A percentile compares a stretch with the other conserved stretches of the same genome.
Evolutionary conservation across 2,329 filamentous ascomycete species (phyloP).

Genomic region (Didymella arachidicola): DNA sequence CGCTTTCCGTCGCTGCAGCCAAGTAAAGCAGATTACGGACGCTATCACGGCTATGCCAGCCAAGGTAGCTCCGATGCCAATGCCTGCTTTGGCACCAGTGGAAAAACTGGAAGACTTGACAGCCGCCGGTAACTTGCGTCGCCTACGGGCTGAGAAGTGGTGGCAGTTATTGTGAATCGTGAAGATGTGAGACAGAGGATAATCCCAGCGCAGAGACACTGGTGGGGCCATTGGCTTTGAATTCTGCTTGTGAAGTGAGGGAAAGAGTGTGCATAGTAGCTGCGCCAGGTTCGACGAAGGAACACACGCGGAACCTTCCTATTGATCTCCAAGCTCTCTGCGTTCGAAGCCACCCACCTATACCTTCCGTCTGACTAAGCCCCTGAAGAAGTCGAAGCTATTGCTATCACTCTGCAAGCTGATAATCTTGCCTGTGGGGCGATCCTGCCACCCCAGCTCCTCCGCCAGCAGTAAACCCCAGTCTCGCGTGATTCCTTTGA

Average conservation of each 20-base stretch:
- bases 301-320: neutral
- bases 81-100: too few relatives aligned
- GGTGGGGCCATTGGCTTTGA: neutral
- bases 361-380: constrained; percentile 80
- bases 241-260: too few relatives aligned
- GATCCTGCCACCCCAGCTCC: constrained; percentile 77
- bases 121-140: too few relatives aligned
- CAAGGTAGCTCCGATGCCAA: too few relatives aligned
- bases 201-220: neutral
- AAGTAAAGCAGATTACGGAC: too few relatives aligned
- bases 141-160: neutral
- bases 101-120: too few relatives aligned
- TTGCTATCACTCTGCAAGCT: constrained; percentile 95
- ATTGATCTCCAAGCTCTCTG: neutral
- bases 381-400: constrained; percentile 97
- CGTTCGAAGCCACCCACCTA: constrained; percentile 43
- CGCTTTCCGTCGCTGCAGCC: too few relatives aligned
- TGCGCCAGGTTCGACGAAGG: too few relatives aligned
- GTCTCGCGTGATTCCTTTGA: constrained; percentile 89
- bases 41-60: too few relatives aligned
- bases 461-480: constrained; percentile 88
- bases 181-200: neutral
- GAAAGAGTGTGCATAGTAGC: neutral
- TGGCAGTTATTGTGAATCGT: neutral
- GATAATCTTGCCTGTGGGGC: constrained; percentile 78